Base-by-base conservation (phyloP, 2,329 filamentous ascomycete genomes). In the Ophiostoma quercus region DNA sequence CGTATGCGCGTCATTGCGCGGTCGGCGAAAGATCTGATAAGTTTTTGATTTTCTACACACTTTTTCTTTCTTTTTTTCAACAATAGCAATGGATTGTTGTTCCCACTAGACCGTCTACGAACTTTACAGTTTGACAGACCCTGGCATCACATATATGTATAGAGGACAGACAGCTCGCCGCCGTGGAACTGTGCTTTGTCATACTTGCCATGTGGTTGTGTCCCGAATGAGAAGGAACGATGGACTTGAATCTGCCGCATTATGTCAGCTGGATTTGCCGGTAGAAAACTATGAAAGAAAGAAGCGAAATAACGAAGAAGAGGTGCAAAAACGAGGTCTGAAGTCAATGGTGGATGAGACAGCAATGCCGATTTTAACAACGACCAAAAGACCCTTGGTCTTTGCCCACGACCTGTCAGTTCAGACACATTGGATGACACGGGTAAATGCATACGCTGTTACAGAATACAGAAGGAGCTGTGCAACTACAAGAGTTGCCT, bases 401-500 rank as follows among this genome's bases (percentile, higher is more conserved):
- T 16, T 43, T 6, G 16, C 16, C 16, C 47, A 54, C 6, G 11
- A 19, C 51, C 4, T 25, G 51, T 25, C n/a, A 12, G 25, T 22
- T 25, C 47, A 51, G 1, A 51, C n/a, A 51, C 19, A 6, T 25
- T 57, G 22, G n/a, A 57, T n/a, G 11, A 57, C 51, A 57, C 51
- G 51, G n/a, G 22, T 57, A 57, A n/a, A 57, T 57, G 51, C 51
- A 57, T 57, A 57, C 19, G 7, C 7, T 47, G 43, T 16, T 47
- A 47, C 16, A 47, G 16, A 16, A 7, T 47, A 47, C 43, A 47
- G 43, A 16, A 25, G 51, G n/a, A 25, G 29, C 57, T 62, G 25
- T 62, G 57, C 14, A 62, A 34, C 57, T 62, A 34, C 29, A 22
- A 62, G 57, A 62, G 57, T 34, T 62, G 57, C 57, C 57, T 62